Conservation (phyloP, 1,139 yeast species). For the Yamadazyma sp. region DNA sequence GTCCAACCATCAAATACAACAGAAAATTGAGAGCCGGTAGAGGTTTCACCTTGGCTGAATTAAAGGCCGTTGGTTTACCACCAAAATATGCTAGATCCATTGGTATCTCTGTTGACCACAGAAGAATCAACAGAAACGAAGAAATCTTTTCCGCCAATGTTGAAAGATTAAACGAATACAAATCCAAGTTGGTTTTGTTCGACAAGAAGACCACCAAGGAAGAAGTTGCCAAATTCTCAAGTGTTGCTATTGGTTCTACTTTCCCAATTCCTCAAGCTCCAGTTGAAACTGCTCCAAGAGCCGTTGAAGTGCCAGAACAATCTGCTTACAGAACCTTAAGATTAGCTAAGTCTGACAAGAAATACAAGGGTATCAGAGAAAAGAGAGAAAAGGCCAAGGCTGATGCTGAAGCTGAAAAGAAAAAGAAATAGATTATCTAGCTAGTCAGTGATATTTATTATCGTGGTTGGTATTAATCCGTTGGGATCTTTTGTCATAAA, state of each 20-base stretch:
- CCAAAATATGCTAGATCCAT: conserved; percentile 96
- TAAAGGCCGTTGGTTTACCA: conserved; percentile 96
- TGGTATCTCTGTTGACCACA: conserved; percentile 99
- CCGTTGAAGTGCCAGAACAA: conserved; percentile 81
- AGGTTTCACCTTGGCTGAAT: conserved; percentile 98
- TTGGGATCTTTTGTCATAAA: conserved; percentile 4
- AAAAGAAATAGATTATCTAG: conserved; percentile 64
- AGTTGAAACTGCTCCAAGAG: conserved; percentile 79
- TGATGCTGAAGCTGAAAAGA: conserved; percentile 98
- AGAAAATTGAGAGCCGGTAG: conserved; percentile 99
- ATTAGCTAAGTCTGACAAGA: conserved; percentile 92
- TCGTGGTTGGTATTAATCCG: conserved; percentile 37
- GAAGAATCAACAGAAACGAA: conserved; percentile 98
- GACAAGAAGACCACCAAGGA: conserved; percentile 81
- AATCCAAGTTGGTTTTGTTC: conserved; percentile 91
- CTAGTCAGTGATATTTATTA: conserved; percentile 5
- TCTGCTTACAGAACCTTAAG: conserved; percentile 96
- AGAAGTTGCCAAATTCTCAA: conserved; percentile 69
- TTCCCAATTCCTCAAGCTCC: conserved; percentile 90
- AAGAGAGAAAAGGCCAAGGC: conserved; percentile 97
- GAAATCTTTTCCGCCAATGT: conserved; percentile 95
- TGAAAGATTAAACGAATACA: conserved; percentile 94
- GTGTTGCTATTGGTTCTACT: conserved; percentile 74
- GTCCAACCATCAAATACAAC: conserved; percentile 97
- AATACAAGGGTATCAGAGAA: conserved; percentile 91